These are phyloP conservation scores for Globisporangium nagaii DNA, from an alignment of 352 stramenopile species.

Conservation along the genomic window DNA sequence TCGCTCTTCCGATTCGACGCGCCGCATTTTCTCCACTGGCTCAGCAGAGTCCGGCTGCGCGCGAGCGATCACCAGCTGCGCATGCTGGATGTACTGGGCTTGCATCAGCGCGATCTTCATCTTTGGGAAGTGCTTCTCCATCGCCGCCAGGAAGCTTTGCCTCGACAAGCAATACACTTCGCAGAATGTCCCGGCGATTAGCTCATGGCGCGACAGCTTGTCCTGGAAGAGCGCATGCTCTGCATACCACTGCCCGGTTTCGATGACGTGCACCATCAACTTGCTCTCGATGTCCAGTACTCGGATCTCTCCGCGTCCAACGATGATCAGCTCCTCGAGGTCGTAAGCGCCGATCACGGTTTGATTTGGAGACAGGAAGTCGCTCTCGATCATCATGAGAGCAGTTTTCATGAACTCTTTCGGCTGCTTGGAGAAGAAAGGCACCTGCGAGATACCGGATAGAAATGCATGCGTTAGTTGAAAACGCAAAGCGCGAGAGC, in stretches of 20 bases:
- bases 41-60: neutral
- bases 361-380: slow-evolving; percentile 18
- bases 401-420: slow-evolving; percentile 15
- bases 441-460: slow-evolving; percentile 3
- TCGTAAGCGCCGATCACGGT: slow-evolving; percentile 7
- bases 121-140: slow-evolving; percentile 10
- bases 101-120: slow-evolving; percentile 6
- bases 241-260: slow-evolving; percentile 13
- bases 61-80: neutral
- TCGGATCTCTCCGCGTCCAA: slow-evolving; percentile 14
- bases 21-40: neutral
- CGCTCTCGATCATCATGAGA: slow-evolving; percentile 12
- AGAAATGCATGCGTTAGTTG: neutral
- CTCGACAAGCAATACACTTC: slow-evolving; percentile 20
- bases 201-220: slow-evolving; percentile 6
- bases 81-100: neutral
- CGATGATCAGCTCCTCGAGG: slow-evolving; percentile 15
- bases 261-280: slow-evolving; percentile 6
- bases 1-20: neutral
- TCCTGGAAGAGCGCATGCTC: slow-evolving; percentile 21
- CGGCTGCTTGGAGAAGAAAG: slow-evolving; percentile 14
- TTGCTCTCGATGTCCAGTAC: slow-evolving; percentile 11
- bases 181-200: slow-evolving; percentile 19
- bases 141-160: slow-evolving; percentile 8
- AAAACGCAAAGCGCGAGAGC: neutral